Evolutionary conservation across 2,329 filamentous ascomycete genomes (phyloP), one percentile per base, ranked within the genome.

Genomic region (Trichoderma sp.): DNA sequence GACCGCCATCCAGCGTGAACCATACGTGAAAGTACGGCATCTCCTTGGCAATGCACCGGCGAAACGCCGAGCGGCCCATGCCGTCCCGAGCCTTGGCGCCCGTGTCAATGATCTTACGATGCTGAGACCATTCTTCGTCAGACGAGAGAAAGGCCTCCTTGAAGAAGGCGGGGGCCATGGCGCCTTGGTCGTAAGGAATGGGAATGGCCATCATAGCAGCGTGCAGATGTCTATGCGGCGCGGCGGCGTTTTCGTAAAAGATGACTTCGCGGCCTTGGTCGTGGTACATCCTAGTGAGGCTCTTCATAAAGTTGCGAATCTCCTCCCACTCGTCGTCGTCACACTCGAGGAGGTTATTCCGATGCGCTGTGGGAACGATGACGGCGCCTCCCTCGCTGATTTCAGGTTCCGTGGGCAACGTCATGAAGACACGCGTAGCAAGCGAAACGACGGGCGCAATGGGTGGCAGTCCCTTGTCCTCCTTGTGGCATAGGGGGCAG

Each of bases 261-360:
- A 99, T 85, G 11, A 98, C 95, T 77, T 96, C 93, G 66, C 93
- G 92, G 12, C 95, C 94, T 81, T 97, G 94, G 57, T 95, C 92
- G 83, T 97, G 94, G 82, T 98, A 99, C 89, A 98, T 92, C 58
- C 95, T 90, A 5, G 92, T 98, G 24, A 99, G 86, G 72, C 90
- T 92, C 84, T 99, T 99, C 95, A 98, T 98, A 80, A 99, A 99
- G 81, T 99, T 99, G 76, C 96, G 92, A 6, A 99, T 91, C 82
- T 99, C 96, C 79, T 99, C 96, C 97, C 97, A 99, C 80, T 99
- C 96, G 79, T 99, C 96, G 78, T 99, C 95, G 81, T 98, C 95
- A 81, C 96, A 99, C 81, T 98, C 95, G n/a, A 99, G 85, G 0
- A 99, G 89, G 80, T 98, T 99, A 28, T 87, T 90, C 67, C 91